Evolutionary conservation across 2,329 filamentous ascomycete species (phyloP), one percentile per base, ranked within the genome.

Genomic region (Pseudogymnoascus pannorum): DNA sequence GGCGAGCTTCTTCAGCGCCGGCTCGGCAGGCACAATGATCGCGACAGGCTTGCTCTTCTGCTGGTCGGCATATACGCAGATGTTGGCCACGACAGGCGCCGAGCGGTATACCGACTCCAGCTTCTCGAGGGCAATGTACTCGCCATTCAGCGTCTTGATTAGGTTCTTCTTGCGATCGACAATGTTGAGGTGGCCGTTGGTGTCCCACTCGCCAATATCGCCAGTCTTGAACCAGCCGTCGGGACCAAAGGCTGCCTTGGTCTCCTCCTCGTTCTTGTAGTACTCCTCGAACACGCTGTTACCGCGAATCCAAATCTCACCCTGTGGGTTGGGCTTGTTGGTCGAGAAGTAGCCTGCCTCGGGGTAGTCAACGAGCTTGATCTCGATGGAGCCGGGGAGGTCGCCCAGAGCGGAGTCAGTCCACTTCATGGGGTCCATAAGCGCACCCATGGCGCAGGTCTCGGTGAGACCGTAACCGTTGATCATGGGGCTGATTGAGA

Each of bases 61-160:
- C 67, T 83, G 77, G 58, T 90, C 88, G 51, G 90, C 92, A 71
- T 94, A 88, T 58, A 96, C 81, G 79, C 93, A 94, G 72, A 96
- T 85, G 77, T 96, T 96, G 64, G 83, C 82, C 16, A 96, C 90
- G 12, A 88, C 82, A 14, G 84, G 80, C 12, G 83, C 84, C 38
- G 89, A 87, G 64, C 92, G 87, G 78, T 97, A 97, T 60, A 96
- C 81, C 2, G 92, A 88, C 78, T 97, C 92, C 62, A 97, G 85
- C 80, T 92, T 97, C 78, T 97, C 93, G 5, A 97, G 83, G 20
- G 93, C 93, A 74, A 97, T 95, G 76, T 97, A 97, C 80, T 97
- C 93, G 67, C 93, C 93, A 64, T 92, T 91, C 65, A 91, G 83
- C 64, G 94, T 92, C 85, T 97, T 97, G 74, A 97, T 90, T 66